Evolutionary conservation across 2,329 filamentous ascomycete genomes (phyloP), one percentile per base, ranked within the genome.

Genomic region (Geosmithia putterillii): DNA sequence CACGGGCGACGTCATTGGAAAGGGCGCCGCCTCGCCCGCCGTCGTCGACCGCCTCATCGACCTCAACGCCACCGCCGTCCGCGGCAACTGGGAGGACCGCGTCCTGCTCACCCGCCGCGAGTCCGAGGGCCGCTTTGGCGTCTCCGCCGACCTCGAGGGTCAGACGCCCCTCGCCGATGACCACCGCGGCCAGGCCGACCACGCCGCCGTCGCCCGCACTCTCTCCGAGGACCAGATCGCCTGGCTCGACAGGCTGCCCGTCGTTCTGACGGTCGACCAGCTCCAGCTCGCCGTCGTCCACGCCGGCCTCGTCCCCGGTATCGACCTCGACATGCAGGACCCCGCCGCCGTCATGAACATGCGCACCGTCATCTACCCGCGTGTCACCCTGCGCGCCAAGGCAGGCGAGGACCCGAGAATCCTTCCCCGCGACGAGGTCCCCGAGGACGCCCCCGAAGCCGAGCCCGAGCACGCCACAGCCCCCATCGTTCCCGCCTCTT

Each of bases 1-100:
- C 39, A 72, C 78, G 1, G 87, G 87, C 40, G 86, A 94, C 60
- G 72, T 90, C 57, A 73, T 96, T 52, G 81, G 81, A 56, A 95
- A 95, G 63, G 89, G 90, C 0, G 87, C 89, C 10, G 81, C 95
- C 61, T 90, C 85, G 25, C 55, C 71, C 1, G 86, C 81, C 34
- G 86, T 95, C 1, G 71, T 96, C 40, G 76, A 83, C 45, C 69
- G 88, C 37, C 81, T 86, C 34, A 83, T 87, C 58, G 63, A 74
- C 14, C 64, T 90, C 34, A 75, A 76, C 42, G 89, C 90, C 19
- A 86, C 81, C 23, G 86, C 79, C 48, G 87, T 96, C 8, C 81
- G 90, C 42, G 92, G 92, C 17, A 95, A 95, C 62, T 86, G 95
- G 63, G 92, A 98, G 58, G 89, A 96, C 58, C 74, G 80, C 19